Base-by-base conservation (phyloP, 441 rosid species). In the Brassica balearica region DNA sequence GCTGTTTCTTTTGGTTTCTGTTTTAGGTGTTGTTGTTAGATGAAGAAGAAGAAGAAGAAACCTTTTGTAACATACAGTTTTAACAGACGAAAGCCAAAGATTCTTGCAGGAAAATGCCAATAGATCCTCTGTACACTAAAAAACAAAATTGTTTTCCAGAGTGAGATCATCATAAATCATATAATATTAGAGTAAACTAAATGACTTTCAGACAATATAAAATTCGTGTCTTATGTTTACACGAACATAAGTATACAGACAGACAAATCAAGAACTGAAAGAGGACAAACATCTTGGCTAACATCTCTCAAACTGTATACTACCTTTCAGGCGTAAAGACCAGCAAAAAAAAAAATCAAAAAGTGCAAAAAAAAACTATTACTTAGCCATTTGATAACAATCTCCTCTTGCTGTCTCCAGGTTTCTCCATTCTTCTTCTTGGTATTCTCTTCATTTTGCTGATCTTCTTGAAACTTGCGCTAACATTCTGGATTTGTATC, bases 61-160 rank as follows among this genome's bases (percentile, higher is more conserved):
- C 53, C 34, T 36, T 23, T 17, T 51, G 71, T 8, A 22, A 19
- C 59, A 73, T 22, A 79, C 2, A 73, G 29, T 76, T 65, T 69
- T 69, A 53, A 79, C 46, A 68, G 66, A 58, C 3, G 27, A 19
- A 55, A 63, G 15, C 58, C 58, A 74, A 74, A 80, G 58, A 80
- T 74, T 14, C 82, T 80, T 65, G 68, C 17, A 56, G 58, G 72
- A 64, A 79, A 80, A 64, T 65, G 75, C 68, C 79, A 80, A 74
- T 41, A 74, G 79, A 80, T 74, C 25, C 82, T 74, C 15, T 43
- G 43, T 41, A 64, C 72, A 74, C 82, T 80, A 65, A 15, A 74
- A 73, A 53, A 56, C 82, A 74, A 74, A 12, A 17, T 4, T 20
- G 41, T 36, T 34, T 34, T 23, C 27, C 48, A 51, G 22, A 48